phyloP scores from a whole-genome alignment of 1,284 basidiomycete genomes.

The Inonotus obliquus region DNA sequence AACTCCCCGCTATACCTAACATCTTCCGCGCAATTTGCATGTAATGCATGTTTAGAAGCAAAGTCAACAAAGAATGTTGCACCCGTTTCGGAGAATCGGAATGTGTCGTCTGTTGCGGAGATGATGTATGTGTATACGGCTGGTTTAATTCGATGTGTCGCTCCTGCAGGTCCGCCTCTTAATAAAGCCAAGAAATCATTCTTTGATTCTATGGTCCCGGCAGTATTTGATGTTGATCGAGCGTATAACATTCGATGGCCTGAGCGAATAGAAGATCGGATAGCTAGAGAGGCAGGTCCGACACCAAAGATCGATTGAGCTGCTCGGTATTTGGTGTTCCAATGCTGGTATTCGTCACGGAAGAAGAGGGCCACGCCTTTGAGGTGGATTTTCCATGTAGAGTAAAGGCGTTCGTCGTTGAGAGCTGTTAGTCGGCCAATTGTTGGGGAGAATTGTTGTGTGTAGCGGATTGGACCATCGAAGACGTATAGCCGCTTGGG shows the following conservation, averaged over 20 bases:
- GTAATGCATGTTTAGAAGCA: constrained; percentile 59
- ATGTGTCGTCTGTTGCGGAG: constrained; percentile 60
- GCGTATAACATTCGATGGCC: constrained; percentile 73
- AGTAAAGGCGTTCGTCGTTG: constrained; percentile 62
- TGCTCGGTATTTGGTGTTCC: constrained; percentile 62
- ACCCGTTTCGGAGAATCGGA: constrained; percentile 75
- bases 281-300: constrained; percentile 53
- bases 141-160: constrained; percentile 59
- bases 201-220: constrained; percentile 48
- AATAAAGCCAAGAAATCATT: constrained; percentile 49
- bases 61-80: constrained; percentile 79
- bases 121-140: constrained; percentile 78
- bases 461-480: constrained; percentile 68
- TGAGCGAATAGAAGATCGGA: constrained; percentile 63
- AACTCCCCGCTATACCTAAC: constrained; percentile 76
- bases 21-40: constrained; percentile 35
- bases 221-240: constrained; percentile 55
- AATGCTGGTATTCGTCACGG: constrained; percentile 52
- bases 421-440: constrained; percentile 57
- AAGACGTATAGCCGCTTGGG: constrained; percentile 54
- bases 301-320: constrained; percentile 63
- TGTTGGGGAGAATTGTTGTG: constrained; percentile 63
- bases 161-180: constrained; percentile 26
- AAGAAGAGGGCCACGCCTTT: constrained; percentile 57
- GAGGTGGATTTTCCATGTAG: constrained; percentile 75